phyloP scores from a whole-genome alignment of 208 protist genomes.

The Phytomonas francai region DNA sequence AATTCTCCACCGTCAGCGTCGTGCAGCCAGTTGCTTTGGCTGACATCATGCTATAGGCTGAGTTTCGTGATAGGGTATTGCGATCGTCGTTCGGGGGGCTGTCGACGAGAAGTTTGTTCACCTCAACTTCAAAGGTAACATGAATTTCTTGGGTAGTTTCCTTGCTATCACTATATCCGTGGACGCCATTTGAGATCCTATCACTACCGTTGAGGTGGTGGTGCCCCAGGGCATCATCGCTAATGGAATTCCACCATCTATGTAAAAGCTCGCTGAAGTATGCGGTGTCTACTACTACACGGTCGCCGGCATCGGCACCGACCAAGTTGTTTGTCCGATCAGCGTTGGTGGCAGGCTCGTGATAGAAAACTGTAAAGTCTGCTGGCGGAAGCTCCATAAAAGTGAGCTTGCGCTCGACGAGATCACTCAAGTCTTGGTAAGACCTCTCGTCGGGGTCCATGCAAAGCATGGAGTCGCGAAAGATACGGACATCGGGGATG shows the following conservation, averaged over 20 bases:
- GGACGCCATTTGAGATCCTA: neutral
- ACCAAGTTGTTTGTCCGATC: too few species aligned
- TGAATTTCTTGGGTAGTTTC: slow-evolving; percentile 16
- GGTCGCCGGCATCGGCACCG: slow-evolving; percentile 25
- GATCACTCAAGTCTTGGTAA: slow-evolving; percentile 47
- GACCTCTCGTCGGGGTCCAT: slow-evolving; percentile 38
- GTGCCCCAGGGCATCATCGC: neutral
- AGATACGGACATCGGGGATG: slow-evolving; percentile 51
- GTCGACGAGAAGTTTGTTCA: slow-evolving; percentile 8
- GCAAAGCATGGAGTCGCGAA: slow-evolving; percentile 44
- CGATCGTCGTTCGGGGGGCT: neutral
- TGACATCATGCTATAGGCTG: too few species aligned
- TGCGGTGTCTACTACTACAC: slow-evolving; percentile 74
- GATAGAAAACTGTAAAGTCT: slow-evolving; percentile 60
- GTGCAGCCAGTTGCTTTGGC: too few species aligned
- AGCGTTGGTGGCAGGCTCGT: slow-evolving; percentile 14
- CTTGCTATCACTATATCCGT: slow-evolving; percentile 6
- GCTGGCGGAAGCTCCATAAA: slow-evolving; percentile 61
- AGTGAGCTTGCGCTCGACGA: slow-evolving; percentile 62
- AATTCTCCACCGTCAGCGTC: too few species aligned
- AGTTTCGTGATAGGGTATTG: neutral
- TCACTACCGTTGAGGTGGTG: neutral
- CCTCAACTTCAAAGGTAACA: slow-evolving; percentile 41
- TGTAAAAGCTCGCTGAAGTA: slow-evolving; percentile 44
- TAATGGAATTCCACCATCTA: slow-evolving; percentile 18